Conservation (phyloP, 2,329 filamentous ascomycete species). For the Endothia cerciana region DNA sequence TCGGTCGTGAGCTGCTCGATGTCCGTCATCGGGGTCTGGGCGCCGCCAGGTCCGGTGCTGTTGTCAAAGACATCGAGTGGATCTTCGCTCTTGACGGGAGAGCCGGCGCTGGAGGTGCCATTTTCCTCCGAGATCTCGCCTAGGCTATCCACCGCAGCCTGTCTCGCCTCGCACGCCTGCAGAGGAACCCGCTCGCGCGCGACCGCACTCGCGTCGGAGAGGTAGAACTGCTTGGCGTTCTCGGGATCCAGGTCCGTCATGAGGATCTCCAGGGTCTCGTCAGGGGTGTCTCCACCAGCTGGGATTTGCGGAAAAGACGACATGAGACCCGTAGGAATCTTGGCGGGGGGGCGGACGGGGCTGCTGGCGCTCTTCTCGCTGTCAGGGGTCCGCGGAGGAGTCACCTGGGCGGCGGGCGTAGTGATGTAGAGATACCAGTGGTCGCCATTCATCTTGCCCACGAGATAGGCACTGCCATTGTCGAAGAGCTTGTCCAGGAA, state of each 20-base stretch:
- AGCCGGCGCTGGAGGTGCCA: slow-evolving; percentile 32
- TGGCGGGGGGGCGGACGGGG: slow-evolving; percentile 53
- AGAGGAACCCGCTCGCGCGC: slow-evolving; percentile 79
- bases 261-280: slow-evolving; percentile 77
- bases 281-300: slow-evolving; percentile 54
- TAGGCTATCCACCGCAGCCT: slow-evolving; percentile 61
- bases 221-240: slow-evolving; percentile 72
- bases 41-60: slow-evolving; percentile 51
- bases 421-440: slow-evolving; percentile 99
- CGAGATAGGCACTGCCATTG: slow-evolving; percentile 97
- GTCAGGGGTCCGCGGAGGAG: slow-evolving; percentile 79
- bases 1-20: slow-evolving; percentile 84
- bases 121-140: slow-evolving; percentile 53
- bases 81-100: slow-evolving; percentile 52
- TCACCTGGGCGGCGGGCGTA: slow-evolving; percentile 77
- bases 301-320: slow-evolving; percentile 37
- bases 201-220: slow-evolving; percentile 80
- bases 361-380: slow-evolving; percentile 44
- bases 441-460: slow-evolving; percentile 99
- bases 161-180: slow-evolving; percentile 66
- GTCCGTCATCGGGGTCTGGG: slow-evolving; percentile 63
- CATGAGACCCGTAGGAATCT: slow-evolving; percentile 54
- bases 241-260: slow-evolving; percentile 74
- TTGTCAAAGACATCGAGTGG: slow-evolving; percentile 82
- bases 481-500: slow-evolving; percentile 91